Evolutionary conservation across 345 rosid genomes (phyloP).

Genomic region (Isatis tinctoria): DNA sequence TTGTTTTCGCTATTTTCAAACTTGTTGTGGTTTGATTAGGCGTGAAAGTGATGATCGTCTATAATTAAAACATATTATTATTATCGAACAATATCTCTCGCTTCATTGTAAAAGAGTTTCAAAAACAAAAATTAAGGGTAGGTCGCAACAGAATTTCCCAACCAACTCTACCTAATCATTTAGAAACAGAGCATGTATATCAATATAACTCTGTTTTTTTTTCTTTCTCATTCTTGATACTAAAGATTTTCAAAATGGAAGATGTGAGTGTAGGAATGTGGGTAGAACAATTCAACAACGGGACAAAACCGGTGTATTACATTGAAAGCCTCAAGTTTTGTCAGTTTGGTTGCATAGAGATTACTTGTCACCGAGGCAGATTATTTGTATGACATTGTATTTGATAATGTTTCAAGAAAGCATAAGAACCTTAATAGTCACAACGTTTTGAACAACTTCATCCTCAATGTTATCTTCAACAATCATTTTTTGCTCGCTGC

Average conservation of each 20-base stretch:
- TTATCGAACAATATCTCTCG: slow-evolving; percentile 63
- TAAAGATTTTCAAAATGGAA: slow-evolving; percentile 94
- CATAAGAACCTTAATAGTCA: no score
- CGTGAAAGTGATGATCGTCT: no score
- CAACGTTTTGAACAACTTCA: no score
- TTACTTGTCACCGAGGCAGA: slow-evolving; percentile 77
- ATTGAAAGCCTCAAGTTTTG: slow-evolving; percentile 71
- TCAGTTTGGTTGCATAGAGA: slow-evolving; percentile 78
- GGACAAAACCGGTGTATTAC: slow-evolving; percentile 58
- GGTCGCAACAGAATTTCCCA: not conserved
- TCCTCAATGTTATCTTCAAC: no score
- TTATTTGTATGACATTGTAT: slow-evolving; percentile 5
- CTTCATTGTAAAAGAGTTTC: slow-evolving; percentile 66
- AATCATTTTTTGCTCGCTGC: no score
- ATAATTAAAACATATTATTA: no score
- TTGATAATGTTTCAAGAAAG: no score
- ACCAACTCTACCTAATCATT: not conserved
- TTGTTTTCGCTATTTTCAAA: no score
- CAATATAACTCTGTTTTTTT: not conserved
- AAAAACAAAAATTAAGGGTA: slow-evolving; percentile 70
- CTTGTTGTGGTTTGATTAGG: no score
- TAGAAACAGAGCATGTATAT: not conserved
- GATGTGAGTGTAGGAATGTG: slow-evolving; percentile 99
- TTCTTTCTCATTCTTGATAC: not conserved
- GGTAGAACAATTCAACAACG: slow-evolving; percentile 77